Conservation (phyloP, 2,329 filamentous ascomycete genomes). For the Fusarium sororula region DNA sequence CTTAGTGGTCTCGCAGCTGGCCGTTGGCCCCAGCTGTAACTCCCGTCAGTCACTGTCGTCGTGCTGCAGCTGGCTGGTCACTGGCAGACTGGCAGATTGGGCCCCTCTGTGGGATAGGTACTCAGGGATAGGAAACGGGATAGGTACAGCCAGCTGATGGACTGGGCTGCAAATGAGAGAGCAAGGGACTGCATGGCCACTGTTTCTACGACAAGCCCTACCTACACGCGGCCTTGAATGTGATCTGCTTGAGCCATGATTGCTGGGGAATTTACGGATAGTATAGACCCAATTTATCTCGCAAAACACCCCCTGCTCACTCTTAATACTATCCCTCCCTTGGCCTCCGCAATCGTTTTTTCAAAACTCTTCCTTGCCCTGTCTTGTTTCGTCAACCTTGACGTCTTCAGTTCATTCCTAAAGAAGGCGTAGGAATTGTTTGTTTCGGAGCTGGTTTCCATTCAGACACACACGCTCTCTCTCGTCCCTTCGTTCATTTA, state of each 20-base stretch:
- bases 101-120: constrained; percentile 6
- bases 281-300: constrained; percentile 8
- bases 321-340: constrained; percentile 17
- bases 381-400: constrained; percentile 19
- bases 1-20: constrained; percentile 1
- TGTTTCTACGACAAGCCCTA: constrained; percentile 14
- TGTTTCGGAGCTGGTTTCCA: constrained; percentile 37
- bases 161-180: constrained; percentile 10
- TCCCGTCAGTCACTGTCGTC: neutral
- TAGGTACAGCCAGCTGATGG: neutral
- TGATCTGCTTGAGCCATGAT: constrained; percentile 27
- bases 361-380: constrained; percentile 21
- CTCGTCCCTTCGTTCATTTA: neutral
- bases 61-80: neutral
- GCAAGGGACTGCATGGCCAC: constrained; percentile 10
- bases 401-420: constrained; percentile 30
- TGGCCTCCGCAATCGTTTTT: constrained; percentile 16
- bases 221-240: constrained; percentile 20
- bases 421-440: constrained; percentile 34
- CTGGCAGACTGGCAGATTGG: constrained; percentile 6
- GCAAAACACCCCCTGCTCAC: constrained; percentile 11
- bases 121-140: neutral
- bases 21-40: constrained; percentile 11
- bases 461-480: neutral
- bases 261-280: constrained; percentile 31